These are phyloP conservation scores for Purpureocillium takamizusanense DNA, from an alignment of 2,329 filamentous ascomycete genomes.

Conservation along the genomic window DNA sequence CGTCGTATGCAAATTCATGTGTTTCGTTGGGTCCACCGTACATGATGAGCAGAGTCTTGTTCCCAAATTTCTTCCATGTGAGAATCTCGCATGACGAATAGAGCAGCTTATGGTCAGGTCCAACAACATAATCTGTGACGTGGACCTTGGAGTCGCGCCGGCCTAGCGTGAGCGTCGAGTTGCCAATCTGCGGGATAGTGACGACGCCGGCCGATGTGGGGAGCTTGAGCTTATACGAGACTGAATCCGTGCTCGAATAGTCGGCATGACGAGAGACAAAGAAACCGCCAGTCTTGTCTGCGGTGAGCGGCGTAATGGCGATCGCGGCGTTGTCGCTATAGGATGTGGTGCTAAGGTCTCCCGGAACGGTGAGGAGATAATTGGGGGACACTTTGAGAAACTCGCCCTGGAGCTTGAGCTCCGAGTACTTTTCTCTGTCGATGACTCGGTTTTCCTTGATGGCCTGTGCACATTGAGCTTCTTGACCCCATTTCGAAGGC, in stretches of 20 bases:
- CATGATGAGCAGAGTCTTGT: slow-evolving; percentile 51
- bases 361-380: slow-evolving; percentile 53
- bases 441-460: slow-evolving; percentile 64
- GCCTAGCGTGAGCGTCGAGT: slow-evolving; percentile 41
- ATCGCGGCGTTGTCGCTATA: slow-evolving; percentile 43
- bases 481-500: not conserved
- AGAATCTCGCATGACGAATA: slow-evolving; percentile 65
- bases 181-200: slow-evolving; percentile 49
- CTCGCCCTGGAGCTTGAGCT: slow-evolving; percentile 67
- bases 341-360: slow-evolving; percentile 37
- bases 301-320: slow-evolving; percentile 52
- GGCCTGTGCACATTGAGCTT: slow-evolving; percentile 4
- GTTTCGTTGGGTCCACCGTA: slow-evolving; percentile 54
- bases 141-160: slow-evolving; percentile 61
- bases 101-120: slow-evolving; percentile 41
- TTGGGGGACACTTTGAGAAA: slow-evolving; percentile 65
- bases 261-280: slow-evolving; percentile 60
- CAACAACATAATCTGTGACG: slow-evolving; percentile 57
- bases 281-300: slow-evolving; percentile 42
- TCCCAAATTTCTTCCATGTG: slow-evolving; percentile 56
- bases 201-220: slow-evolving; percentile 48
- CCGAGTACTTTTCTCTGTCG: slow-evolving; percentile 66
- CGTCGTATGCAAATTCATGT: slow-evolving; percentile 50
- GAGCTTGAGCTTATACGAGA: slow-evolving; percentile 55
- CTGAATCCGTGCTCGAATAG: slow-evolving; percentile 49